Conservation (phyloP, 148 eudicot species). For the Rhododendron ferrugineum region DNA sequence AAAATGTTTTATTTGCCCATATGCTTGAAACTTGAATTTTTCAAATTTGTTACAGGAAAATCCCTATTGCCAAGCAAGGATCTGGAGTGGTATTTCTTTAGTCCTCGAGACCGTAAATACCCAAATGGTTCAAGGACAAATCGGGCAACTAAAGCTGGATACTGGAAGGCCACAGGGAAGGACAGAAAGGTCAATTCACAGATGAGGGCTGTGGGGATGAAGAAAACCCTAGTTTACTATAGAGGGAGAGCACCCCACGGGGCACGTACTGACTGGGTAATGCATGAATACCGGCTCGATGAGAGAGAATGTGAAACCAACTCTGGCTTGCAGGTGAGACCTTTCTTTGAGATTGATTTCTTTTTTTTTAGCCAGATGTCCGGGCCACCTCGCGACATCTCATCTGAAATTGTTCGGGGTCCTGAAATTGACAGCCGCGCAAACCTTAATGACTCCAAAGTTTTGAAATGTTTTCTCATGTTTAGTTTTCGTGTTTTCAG, state of each 20-base stretch:
- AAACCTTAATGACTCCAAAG: too few relatives aligned
- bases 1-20: not conserved
- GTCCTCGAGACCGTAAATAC: conserved; percentile 80
- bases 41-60: conserved; percentile 37
- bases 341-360: not conserved
- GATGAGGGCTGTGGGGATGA: conserved; percentile 53
- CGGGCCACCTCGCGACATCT: too few relatives aligned
- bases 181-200: conserved; percentile 78
- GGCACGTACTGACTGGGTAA: conserved; percentile 73
- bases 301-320: conserved; percentile 66
- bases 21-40: not conserved
- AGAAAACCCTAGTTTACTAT: conserved; percentile 31
- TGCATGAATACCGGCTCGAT: conserved; percentile 91
- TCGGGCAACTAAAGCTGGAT: conserved; percentile 82
- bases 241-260: conserved; percentile 94
- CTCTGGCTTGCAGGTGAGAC: not conserved
- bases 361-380: too few relatives aligned
- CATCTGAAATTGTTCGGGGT: too few relatives aligned
- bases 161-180: conserved; percentile 93
- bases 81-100: conserved; percentile 86
- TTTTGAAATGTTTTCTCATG: too few relatives aligned
- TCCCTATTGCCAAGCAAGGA: conserved; percentile 86
- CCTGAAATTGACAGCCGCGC: too few relatives aligned
- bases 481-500: not conserved
- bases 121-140: conserved; percentile 90